Percentiles rank a stretch among this genome's conserved stretches.
These are phyloP conservation scores for Pythium chondricola DNA, from an alignment of 352 stramenopile species.

Conservation along the genomic window DNA sequence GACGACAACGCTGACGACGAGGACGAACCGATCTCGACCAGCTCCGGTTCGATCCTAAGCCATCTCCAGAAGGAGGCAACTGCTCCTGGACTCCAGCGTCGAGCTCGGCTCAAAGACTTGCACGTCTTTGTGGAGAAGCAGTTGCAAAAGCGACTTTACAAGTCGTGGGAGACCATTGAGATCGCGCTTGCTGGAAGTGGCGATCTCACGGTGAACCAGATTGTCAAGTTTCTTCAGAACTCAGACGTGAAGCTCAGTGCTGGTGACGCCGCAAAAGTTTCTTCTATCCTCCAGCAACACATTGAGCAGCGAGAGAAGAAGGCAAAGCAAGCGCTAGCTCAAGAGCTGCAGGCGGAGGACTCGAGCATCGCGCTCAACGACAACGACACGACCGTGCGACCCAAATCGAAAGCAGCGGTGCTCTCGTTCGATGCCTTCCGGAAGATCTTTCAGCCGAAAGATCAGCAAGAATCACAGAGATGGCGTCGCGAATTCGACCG, in stretches of 20 bases:
- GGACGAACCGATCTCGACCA: too few relatives aligned
- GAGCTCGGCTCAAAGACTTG: slow-evolving; percentile 50
- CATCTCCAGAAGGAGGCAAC: too few relatives aligned
- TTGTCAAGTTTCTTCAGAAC: slow-evolving; percentile 64
- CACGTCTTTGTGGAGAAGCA: slow-evolving; percentile 59
- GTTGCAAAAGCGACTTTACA: slow-evolving; percentile 58
- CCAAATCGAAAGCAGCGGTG: neutral
- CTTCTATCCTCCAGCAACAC: slow-evolving; percentile 55
- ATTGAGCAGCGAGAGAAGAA: slow-evolving; percentile 11
- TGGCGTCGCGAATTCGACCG: slow-evolving; percentile 74
- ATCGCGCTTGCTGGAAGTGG: slow-evolving; percentile 57
- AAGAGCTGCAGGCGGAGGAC: neutral
- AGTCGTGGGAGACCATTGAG: slow-evolving; percentile 69
- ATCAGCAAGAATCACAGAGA: slow-evolving; percentile 32
- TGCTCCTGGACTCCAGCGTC: slow-evolving; percentile 41
- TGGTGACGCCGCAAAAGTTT: slow-evolving; percentile 46
- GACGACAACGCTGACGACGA: slow-evolving; percentile 13
- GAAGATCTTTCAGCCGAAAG: slow-evolving; percentile 54
- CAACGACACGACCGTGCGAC: neutral
- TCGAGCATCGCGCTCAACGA: neutral
- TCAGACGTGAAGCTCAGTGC: slow-evolving; percentile 62
- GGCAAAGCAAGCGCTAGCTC: slow-evolving; percentile 8
- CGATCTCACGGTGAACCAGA: slow-evolving; percentile 55
- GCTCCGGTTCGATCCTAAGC: too few relatives aligned
- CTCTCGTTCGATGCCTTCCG: slow-evolving; percentile 63